Evolutionary conservation across 1,139 yeast genomes (phyloP).

Genomic region (Chernovozyma sophiae-reginae): DNA sequence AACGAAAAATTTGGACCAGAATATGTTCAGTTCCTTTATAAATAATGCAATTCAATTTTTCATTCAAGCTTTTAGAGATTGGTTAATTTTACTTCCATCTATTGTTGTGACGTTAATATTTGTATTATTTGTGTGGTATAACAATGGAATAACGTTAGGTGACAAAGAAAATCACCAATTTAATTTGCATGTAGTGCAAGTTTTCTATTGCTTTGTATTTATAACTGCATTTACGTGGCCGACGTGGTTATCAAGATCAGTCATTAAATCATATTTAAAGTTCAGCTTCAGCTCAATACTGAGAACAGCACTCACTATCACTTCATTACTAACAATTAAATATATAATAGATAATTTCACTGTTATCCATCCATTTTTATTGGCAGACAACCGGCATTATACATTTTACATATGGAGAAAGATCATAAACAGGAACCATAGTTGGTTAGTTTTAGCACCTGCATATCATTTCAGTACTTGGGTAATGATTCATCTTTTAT

Average conservation of each 20-base stretch:
- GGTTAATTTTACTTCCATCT: slow-evolving; percentile 46
- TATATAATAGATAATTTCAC: slow-evolving; percentile 57
- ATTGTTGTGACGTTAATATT: slow-evolving; percentile 49
- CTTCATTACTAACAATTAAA: slow-evolving; percentile 33
- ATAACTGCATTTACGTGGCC: slow-evolving; percentile 65
- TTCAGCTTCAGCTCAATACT: slow-evolving; percentile 17
- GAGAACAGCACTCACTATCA: slow-evolving; percentile 13
- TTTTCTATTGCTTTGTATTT: slow-evolving; percentile 72
- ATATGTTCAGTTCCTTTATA: slow-evolving; percentile 7
- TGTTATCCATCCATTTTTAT: slow-evolving; percentile 78
- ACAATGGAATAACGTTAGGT: slow-evolving; percentile 81
- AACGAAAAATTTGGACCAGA: too few relatives aligned
- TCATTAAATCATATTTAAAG: slow-evolving; percentile 32
- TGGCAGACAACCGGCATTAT: slow-evolving; percentile 93
- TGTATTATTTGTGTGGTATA: slow-evolving; percentile 51
- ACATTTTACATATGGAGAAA: slow-evolving; percentile 80
- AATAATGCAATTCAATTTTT: slow-evolving; percentile 16
- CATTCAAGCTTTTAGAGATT: slow-evolving; percentile 17
- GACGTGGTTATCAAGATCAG: slow-evolving; percentile 49
- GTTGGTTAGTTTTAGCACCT: slow-evolving; percentile 51
- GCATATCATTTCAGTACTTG: slow-evolving; percentile 68
- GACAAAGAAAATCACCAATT: slow-evolving; percentile 83
- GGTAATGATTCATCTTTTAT: slow-evolving; percentile 31
- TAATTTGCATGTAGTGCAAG: slow-evolving; percentile 70
- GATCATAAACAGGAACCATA: slow-evolving; percentile 43